Evolutionary conservation across 306 rosid genomes (phyloP).

Genomic region (Gastrolobium bilobum): DNA sequence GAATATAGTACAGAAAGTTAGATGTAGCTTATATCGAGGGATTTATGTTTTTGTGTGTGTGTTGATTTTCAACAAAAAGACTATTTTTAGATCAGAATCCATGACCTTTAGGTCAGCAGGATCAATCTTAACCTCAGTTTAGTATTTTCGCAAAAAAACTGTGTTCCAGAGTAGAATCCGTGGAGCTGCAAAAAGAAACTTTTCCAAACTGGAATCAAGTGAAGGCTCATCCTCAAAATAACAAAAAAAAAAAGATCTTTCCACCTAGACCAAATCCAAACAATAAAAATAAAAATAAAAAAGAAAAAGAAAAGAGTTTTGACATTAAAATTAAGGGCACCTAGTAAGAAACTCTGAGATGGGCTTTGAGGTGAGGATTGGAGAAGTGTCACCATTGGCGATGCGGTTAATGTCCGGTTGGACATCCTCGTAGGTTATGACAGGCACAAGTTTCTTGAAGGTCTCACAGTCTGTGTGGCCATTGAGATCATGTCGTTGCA

Average conservation of each 20-base stretch:
- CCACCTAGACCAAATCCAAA: not conserved
- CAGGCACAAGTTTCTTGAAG: slow-evolving; percentile 78
- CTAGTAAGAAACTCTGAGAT: slow-evolving; percentile 87
- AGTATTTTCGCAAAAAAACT: no score
- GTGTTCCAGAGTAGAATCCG: no score
- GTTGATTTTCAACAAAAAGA: no score
- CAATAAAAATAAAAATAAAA: not conserved
- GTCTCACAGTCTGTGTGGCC: slow-evolving; percentile 70
- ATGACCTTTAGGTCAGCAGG: no score
- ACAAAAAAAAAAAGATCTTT: not conserved
- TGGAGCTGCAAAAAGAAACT: no score
- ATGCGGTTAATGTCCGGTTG: slow-evolving; percentile 77
- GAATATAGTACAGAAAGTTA: no score
- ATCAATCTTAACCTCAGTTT: no score
- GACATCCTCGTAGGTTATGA: slow-evolving; percentile 77
- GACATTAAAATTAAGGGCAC: slow-evolving; percentile 33
- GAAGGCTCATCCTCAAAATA: not conserved
- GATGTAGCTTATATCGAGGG: no score
- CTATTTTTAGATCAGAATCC: no score
- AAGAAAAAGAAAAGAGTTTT: not conserved
- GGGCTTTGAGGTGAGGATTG: slow-evolving; percentile 79
- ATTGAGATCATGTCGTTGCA: slow-evolving; percentile 70
- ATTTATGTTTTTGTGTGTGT: no score
- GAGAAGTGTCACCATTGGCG: slow-evolving; percentile 89
- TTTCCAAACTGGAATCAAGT: no score